Evolutionary conservation across 1,284 basidiomycete species (phyloP), one percentile per base, ranked within the genome.

Genomic region (Mycosarcoma mackinlayi): DNA sequence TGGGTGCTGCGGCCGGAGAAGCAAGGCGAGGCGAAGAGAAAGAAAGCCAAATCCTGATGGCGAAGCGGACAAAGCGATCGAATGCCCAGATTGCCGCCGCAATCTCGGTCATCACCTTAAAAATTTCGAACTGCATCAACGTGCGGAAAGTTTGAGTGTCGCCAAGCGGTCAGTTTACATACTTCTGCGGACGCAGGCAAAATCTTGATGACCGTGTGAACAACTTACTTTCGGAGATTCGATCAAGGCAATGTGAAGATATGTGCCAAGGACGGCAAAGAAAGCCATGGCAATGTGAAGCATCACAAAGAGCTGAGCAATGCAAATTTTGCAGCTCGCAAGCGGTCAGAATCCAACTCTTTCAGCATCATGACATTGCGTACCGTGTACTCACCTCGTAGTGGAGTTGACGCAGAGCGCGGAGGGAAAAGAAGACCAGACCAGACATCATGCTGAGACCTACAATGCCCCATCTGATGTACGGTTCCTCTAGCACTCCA

Each of bases 241-340:
- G 39, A 75, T 58, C 28, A 77, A 61, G 23, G 62, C 63, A 45
- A 82, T 76, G 56, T 83, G 80, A 24, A 78, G 73, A 48, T 77
- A 83, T 23, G 64, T 61, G 9, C 73, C 76, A 7, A 75, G 54
- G n/a, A 83, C 19, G 38, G 71, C 74, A n/a, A 79, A 55, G 30
- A 83, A 44, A 2, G 77, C 79, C 27, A 78, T 73, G 33, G 64
- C 23, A 53, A 83, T 79, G 47, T 83, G 81, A 11, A 69, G 50
- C 48, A 75, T 44, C 19, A 72, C 71, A 73, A 83, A 59, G 56
- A 46, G 48, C 81, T 82, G 41, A 39, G n/a, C n/a, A n/a, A n/a
- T n/a, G n/a, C n/a, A n/a, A n/a, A n/a, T n/a, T n/a, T n/a, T n/a
- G n/a, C n/a, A n/a, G n/a, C n/a, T n/a, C n/a, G n/a, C n/a, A n/a